Evolutionary conservation across 2,329 filamentous ascomycete species (phyloP).

Genomic region (Scolecobasidium constrictum): DNA sequence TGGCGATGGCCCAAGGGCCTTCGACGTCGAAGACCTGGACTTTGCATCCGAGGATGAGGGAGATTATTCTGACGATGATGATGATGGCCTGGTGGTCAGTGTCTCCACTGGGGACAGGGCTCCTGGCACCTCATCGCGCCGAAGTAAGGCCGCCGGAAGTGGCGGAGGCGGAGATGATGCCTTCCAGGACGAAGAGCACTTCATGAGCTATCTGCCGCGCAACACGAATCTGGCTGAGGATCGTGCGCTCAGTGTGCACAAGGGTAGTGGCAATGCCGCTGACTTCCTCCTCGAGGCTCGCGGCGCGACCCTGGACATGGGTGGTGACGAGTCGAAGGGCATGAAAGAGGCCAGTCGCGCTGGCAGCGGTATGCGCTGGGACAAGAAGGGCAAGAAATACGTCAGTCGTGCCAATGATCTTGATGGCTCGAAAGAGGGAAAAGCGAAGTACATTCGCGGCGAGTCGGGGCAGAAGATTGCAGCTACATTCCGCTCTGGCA

Average conservation of each 20-base stretch:
- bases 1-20: conserved; percentile 26
- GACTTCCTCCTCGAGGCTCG: conserved; percentile 87
- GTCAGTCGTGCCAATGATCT: conserved; percentile 86
- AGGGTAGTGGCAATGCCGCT: conserved; percentile 47
- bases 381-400: conserved; percentile 94
- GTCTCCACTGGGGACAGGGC: conserved; percentile 20
- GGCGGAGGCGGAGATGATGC: conserved; percentile 13
- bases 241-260: conserved; percentile 85
- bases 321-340: conserved; percentile 73
- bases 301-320: conserved; percentile 81
- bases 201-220: conserved; percentile 91
- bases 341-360: conserved; percentile 68
- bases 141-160: background rate
- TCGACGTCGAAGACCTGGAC: conserved; percentile 27
- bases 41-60: conserved; percentile 42
- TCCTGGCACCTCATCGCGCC: background rate
- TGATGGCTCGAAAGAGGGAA: conserved; percentile 62
- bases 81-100: conserved; percentile 41
- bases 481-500: conserved; percentile 81
- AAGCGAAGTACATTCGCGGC: conserved; percentile 62
- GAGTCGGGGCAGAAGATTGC: conserved; percentile 95
- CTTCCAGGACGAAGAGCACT: conserved; percentile 79
- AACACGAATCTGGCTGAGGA: conserved; percentile 75
- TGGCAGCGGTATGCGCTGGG: conserved; percentile 65
- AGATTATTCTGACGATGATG: too few species aligned